A percentile compares a stretch with the other conserved stretches of the same genome.
Conservation (phyloP, 495 filamentous ascomycete genomes). For the Aspergillus egyptiacus region DNA sequence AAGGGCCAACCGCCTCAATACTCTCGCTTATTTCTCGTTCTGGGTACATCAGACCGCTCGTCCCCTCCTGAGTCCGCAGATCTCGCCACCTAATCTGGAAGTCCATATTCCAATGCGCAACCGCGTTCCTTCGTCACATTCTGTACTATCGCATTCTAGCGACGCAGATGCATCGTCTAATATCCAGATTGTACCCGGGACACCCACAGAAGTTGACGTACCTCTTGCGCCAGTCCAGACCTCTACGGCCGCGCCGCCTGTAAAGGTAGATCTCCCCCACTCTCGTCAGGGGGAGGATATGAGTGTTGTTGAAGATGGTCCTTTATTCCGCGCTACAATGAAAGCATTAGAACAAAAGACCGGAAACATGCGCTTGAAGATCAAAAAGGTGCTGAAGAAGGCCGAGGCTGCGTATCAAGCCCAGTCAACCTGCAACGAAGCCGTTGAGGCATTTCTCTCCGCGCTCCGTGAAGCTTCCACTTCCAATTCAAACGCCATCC, state of each 20-base stretch:
- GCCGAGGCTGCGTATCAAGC: constrained; percentile 80
- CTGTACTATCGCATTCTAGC: constrained; percentile 69
- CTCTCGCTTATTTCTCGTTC: constrained; percentile 86
- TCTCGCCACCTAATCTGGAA: constrained; percentile 63
- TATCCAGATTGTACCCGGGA: constrained; percentile 53
- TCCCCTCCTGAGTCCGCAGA: constrained; percentile 31
- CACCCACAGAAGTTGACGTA: constrained; percentile 53
- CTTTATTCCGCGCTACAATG: constrained; percentile 93
- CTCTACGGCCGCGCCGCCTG: constrained; percentile 45
- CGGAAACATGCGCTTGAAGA: constrained; percentile 82
- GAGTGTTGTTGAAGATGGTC: constrained; percentile 83
- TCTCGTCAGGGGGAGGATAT: constrained; percentile 84
- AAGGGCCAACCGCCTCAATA: constrained; percentile 79
- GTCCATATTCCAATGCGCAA: constrained; percentile 67
- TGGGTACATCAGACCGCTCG: constrained; percentile 73
- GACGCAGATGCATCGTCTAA: constrained; percentile 49
- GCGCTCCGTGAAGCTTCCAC: constrained; percentile 80
- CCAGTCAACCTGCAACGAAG: constrained; percentile 77
- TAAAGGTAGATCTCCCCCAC: constrained; percentile 83
- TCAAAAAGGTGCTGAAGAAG: constrained; percentile 91
- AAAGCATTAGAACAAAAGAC: constrained; percentile 96
- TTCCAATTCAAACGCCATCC: constrained; percentile 90
- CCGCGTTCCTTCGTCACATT: constrained; percentile 76
- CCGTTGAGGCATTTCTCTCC: constrained; percentile 76
- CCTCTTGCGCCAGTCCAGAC: constrained; percentile 37